phyloP scores from a whole-genome alignment of 139 green algal genomes.

The Trebouxia sp. region DNA sequence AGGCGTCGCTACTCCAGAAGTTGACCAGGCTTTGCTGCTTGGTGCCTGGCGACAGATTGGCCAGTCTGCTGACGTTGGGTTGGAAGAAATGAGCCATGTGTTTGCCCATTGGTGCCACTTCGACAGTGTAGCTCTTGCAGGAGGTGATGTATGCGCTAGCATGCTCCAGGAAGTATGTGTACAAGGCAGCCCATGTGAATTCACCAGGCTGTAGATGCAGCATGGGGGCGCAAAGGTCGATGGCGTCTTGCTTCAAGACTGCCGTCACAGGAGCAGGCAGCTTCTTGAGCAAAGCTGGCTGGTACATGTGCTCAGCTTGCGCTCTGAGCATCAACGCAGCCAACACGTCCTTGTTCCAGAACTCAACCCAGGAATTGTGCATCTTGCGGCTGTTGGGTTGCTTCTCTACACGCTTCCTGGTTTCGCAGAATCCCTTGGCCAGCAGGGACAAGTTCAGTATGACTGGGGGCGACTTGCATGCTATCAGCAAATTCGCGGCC shows the following conservation, averaged over 20 bases:
- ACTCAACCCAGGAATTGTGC: not conserved
- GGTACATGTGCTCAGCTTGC: conserved; percentile 11
- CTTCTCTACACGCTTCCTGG: not conserved
- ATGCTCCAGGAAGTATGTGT: not conserved
- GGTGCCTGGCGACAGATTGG: too few species aligned
- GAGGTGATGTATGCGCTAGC: not conserved
- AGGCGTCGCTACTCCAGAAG: not conserved
- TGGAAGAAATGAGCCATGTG: not conserved
- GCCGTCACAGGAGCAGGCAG: not conserved
- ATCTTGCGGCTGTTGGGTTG: not conserved
- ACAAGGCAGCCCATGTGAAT: not conserved
- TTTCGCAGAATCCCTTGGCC: not conserved
- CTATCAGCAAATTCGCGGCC: not conserved
- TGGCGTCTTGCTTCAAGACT: not conserved
- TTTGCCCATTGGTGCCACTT: not conserved
- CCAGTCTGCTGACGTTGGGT: not conserved
- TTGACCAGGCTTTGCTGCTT: too few species aligned
- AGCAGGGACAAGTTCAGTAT: not conserved
- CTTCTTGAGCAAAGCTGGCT: not conserved
- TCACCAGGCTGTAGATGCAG: not conserved
- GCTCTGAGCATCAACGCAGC: not conserved
- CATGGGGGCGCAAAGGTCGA: not conserved
- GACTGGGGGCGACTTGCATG: not conserved
- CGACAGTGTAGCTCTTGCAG: not conserved
- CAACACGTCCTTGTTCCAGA: not conserved